These are phyloP conservation scores for Zymoseptoria passerinii DNA, from an alignment of 2,329 filamentous ascomycete species.

Conservation along the genomic window DNA sequence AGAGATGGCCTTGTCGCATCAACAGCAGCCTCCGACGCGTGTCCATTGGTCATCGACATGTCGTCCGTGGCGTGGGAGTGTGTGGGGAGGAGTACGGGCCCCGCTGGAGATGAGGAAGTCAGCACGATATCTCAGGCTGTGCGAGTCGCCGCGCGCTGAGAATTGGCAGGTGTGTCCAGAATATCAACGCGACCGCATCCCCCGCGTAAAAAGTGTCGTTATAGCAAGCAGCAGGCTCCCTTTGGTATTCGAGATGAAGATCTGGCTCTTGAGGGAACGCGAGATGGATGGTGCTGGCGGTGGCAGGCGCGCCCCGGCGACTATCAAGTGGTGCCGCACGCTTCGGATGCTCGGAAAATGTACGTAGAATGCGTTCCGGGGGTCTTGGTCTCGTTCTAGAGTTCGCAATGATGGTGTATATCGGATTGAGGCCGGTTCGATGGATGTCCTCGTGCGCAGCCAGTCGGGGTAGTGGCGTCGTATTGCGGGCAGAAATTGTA, in stretches of 20 bases:
- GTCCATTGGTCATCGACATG: constrained; percentile 59
- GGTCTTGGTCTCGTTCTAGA: constrained; percentile 11
- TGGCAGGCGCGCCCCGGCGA: constrained; percentile 14
- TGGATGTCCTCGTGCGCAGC: constrained; percentile 17
- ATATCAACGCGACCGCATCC: constrained; percentile 37
- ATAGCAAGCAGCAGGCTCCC: neutral
- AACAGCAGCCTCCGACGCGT: constrained; percentile 49
- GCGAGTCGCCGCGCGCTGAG: constrained; percentile 25
- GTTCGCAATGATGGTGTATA: constrained; percentile 23
- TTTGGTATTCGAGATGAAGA: neutral
- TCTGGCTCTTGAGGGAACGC: constrained; percentile 15
- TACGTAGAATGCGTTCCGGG: constrained; percentile 11
- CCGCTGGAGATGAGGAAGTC: constrained; percentile 42
- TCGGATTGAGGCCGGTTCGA: constrained; percentile 18
- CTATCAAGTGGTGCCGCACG: constrained; percentile 3
- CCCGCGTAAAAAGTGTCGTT: constrained; percentile 26
- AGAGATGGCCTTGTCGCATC: constrained; percentile 38
- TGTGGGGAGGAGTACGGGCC: constrained; percentile 55
- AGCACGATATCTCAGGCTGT: constrained; percentile 30
- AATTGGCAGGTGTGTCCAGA: constrained; percentile 21
- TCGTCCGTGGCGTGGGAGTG: constrained; percentile 42
- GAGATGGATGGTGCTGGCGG: constrained; percentile 18
- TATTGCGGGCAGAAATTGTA: constrained; percentile 15
- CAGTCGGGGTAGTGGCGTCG: constrained; percentile 8
- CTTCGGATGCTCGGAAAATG: constrained; percentile 9